These are phyloP conservation scores for Vigna trinervia DNA, from an alignment of 306 rosid species.

Conservation along the genomic window DNA sequence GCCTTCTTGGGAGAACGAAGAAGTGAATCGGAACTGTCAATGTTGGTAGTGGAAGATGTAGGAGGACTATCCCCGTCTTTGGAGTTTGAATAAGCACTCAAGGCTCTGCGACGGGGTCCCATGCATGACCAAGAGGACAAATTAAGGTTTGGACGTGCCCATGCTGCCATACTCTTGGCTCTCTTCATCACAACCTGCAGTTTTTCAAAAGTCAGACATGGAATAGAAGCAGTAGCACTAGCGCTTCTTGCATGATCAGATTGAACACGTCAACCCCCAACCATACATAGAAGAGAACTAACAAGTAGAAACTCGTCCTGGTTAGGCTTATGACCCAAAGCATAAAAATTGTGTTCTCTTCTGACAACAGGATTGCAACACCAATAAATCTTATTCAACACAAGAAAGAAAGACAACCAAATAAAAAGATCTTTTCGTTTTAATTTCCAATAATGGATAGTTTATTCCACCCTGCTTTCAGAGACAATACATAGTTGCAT, in stretches of 20 bases:
- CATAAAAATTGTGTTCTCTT: constrained; percentile 2
- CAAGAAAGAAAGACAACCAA: constrained; percentile 32
- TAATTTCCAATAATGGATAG: not conserved
- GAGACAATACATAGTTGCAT: constrained; percentile 25
- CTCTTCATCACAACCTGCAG: constrained; percentile 89
- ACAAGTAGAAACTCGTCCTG: constrained; percentile 1
- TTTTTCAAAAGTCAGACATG: constrained; percentile 37
- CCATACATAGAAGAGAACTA: not conserved
- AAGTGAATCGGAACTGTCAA: constrained; percentile 58
- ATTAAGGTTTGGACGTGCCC: constrained; percentile 78
- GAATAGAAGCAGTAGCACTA: constrained; percentile 1
- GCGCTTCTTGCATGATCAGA: constrained; percentile 4
- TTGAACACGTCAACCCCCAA: constrained; percentile 2
- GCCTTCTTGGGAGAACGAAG: constrained; percentile 54
- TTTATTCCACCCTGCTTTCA: not conserved
- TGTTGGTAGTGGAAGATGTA: constrained; percentile 42
- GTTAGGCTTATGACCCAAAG: not conserved
- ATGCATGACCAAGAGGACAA: constrained; percentile 92
- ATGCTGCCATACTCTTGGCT: constrained; percentile 98
- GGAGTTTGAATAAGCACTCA: constrained; percentile 50
- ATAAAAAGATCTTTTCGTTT: not conserved
- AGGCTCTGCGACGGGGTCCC: constrained; percentile 79
- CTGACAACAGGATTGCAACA: constrained; percentile 21
- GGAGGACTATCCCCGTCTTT: constrained; percentile 53
- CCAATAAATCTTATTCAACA: constrained; percentile 2